Evolutionary conservation across 1,139 yeast genomes (phyloP), one percentile per base, ranked within the genome.

Genomic region (Candida sojae): DNA sequence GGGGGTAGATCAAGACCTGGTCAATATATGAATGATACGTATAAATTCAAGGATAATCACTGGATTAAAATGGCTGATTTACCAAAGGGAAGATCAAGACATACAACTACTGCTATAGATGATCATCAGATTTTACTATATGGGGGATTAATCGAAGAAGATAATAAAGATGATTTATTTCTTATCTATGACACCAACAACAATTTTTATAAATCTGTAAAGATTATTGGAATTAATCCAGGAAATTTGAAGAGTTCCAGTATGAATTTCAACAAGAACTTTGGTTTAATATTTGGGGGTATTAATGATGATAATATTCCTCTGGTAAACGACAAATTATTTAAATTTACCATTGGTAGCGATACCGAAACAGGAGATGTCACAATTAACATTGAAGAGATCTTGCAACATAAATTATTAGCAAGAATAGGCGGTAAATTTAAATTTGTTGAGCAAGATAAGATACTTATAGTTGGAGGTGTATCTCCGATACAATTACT

Each of bases 1-100:
- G 96, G 95, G 3, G 96, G 96, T 2, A 73, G 96, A 52, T 69
- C 78, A 3, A 75, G 83, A 6, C 96, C 96, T 0, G 76, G 78
- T 1, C 62, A 64, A 8, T 66, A 71, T 0, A 62, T 80, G 36
- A 49, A 49, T 5, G 77, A 73, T 48, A 66, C 69, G 0, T 68
- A 68, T 58, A 52, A 46, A 42, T 57, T 61, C 33, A 28, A 48
- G 8, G 44, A 46, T 1, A 43, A 43, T 1, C 31, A 51, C 32
- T 79, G 87, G 86, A 42, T 44, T 2, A 46, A 55, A 44, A 41
- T 71, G 42, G 70, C 49, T 4, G 63, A 70, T 23, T 53, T 86
- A 34, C 79, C 81, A 0, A 54, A 57, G 1, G 65, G 82, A 1
- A 68, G 89, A 44, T 74, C 75, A 26, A 73, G 92, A 49, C 95